Evolutionary conservation across 306 rosid genomes (phyloP).

Genomic region (Hippophae gyantsensis): DNA sequence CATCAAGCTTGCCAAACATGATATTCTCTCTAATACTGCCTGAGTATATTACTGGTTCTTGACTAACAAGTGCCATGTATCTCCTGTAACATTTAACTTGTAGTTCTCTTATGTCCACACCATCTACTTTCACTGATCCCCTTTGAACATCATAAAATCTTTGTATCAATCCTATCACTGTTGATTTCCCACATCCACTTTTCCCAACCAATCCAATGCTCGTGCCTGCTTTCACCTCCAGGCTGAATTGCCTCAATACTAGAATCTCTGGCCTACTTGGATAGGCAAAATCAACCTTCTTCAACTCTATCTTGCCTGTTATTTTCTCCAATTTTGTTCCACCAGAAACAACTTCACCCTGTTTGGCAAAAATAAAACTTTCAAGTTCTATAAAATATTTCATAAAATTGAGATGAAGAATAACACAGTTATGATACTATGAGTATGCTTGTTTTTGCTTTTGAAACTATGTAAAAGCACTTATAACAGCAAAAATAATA

Average conservation of each 20-base stretch:
- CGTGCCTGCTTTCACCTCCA: slow-evolving; percentile 75
- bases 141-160: slow-evolving; percentile 73
- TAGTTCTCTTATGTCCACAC: slow-evolving; percentile 67
- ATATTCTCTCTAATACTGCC: slow-evolving; percentile 70
- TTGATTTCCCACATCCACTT: slow-evolving; percentile 96
- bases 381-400: neutral
- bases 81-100: slow-evolving; percentile 69
- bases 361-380: slow-evolving; percentile 18
- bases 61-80: slow-evolving; percentile 80
- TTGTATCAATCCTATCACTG: slow-evolving; percentile 64
- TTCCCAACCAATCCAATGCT: slow-evolving; percentile 77
- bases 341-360: slow-evolving; percentile 19
- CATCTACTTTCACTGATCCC: slow-evolving; percentile 70
- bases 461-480: too few species aligned
- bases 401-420: neutral
- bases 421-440: too few species aligned
- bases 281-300: slow-evolving; percentile 72
- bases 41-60: slow-evolving; percentile 77
- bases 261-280: slow-evolving; percentile 55
- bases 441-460: too few species aligned
- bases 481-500: too few species aligned
- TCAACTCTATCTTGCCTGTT: slow-evolving; percentile 63
- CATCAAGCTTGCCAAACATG: slow-evolving; percentile 68
- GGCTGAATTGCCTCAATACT: slow-evolving; percentile 52
- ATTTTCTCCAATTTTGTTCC: slow-evolving; percentile 48